A percentile compares a stretch with the other conserved stretches of the same genome.
Conservation (phyloP, 345 rosid genomes). For the Moricandia moricandioides region DNA sequence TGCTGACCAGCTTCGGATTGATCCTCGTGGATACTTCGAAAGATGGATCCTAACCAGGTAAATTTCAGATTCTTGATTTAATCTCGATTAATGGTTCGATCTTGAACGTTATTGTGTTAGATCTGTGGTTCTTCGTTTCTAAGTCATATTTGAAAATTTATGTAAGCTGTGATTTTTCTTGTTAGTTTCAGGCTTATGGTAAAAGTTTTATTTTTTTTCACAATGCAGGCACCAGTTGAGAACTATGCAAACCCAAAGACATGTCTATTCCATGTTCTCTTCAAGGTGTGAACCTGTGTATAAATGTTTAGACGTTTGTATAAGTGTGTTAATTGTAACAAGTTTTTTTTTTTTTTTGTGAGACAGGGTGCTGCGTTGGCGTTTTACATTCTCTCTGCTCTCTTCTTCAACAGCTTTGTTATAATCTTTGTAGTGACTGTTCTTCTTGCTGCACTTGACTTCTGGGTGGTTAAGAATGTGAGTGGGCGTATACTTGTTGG, state of each 20-base stretch:
- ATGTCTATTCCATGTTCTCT: slow-evolving; percentile 85
- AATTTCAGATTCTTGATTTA: slow-evolving; percentile 4
- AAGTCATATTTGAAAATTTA: not conserved
- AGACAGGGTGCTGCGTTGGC: slow-evolving; percentile 87
- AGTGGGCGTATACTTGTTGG: slow-evolving; percentile 99
- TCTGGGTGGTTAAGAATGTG: slow-evolving; percentile 99
- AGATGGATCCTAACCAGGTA: slow-evolving; percentile 43
- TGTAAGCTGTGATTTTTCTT: too few relatives aligned
- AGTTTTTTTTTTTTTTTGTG: slow-evolving; percentile 8
- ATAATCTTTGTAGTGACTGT: slow-evolving; percentile 96
- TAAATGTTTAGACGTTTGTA: not conserved
- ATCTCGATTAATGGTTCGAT: slow-evolving; percentile 1
- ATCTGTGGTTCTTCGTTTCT: slow-evolving; percentile 30
- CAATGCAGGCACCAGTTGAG: slow-evolving; percentile 77
- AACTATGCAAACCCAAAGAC: slow-evolving; percentile 95
- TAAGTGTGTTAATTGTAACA: slow-evolving; percentile 9
- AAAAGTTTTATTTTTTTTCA: not conserved
- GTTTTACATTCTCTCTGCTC: slow-evolving; percentile 89
- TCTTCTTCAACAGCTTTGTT: slow-evolving; percentile 84
- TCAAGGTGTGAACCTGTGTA: slow-evolving; percentile 71
- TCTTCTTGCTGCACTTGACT: slow-evolving; percentile 92
- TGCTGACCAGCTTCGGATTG: slow-evolving; percentile 22
- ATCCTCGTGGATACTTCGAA: not conserved
- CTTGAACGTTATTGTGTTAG: slow-evolving; percentile 14
- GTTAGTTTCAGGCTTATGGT: not conserved